A percentile compares a stretch with the other conserved stretches of the same genome.
Evolutionary conservation across 495 filamentous ascomycete genomes (phyloP).

Genomic region (Aspergillus sparsus): DNA sequence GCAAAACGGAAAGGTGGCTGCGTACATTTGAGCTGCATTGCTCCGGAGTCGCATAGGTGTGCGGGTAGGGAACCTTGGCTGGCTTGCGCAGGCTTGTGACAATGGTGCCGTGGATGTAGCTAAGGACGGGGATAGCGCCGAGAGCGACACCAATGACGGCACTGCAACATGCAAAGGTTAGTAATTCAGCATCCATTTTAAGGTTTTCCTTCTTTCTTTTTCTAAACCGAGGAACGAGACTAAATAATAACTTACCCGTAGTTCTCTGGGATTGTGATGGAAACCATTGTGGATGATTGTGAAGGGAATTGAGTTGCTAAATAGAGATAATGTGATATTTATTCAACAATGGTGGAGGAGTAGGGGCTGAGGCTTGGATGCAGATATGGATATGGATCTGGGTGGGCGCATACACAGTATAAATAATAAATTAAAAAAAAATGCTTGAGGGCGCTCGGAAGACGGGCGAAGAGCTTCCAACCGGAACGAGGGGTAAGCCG

Average conservation of each 20-base stretch:
- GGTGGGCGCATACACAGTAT: no score
- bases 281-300: conserved; percentile 32
- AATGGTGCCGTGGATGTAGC: conserved; percentile 57
- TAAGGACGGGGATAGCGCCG: conserved; percentile 54
- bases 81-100: conserved; percentile 49
- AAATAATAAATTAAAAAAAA: conserved; percentile 10
- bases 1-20: not conserved
- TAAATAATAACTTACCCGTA: conserved; percentile 46
- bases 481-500: conserved; percentile 11
- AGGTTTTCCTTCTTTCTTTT: not conserved
- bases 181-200: not conserved
- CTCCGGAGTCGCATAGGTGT: conserved; percentile 60
- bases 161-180: conserved; percentile 29
- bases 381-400: not conserved
- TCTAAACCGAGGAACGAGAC: not conserved
- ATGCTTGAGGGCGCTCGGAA: conserved; percentile 5
- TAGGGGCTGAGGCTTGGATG: not conserved
- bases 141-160: conserved; percentile 61
- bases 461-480: conserved; percentile 10
- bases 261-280: conserved; percentile 48
- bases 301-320: not conserved
- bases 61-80: conserved; percentile 62
- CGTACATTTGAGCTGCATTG: conserved; percentile 55
- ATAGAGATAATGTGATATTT: no score
- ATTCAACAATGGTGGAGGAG: not conserved